Conservation (phyloP, 1,284 basidiomycete genomes). For the Malassezia globosa region DNA sequence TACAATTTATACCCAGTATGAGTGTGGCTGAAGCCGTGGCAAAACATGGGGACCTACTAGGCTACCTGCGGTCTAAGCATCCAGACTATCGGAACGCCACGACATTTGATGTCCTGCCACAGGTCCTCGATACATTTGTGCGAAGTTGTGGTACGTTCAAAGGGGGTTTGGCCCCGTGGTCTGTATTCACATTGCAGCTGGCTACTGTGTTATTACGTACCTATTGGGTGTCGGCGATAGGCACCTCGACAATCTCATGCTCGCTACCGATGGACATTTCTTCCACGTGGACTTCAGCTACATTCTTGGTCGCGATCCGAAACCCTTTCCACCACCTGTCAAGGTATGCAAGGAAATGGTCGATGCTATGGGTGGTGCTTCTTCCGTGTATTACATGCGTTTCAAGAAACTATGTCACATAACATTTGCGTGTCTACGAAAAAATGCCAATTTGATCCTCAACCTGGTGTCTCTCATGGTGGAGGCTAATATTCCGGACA, state of each 20-base stretch:
- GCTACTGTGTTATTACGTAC: slow-evolving; percentile 96
- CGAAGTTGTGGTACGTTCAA: slow-evolving; percentile 85
- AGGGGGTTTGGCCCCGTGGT: background rate
- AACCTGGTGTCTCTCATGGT: slow-evolving; percentile 95
- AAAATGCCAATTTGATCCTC: slow-evolving; percentile 86
- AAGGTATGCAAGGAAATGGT: slow-evolving; percentile 99
- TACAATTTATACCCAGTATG: slow-evolving; percentile 87
- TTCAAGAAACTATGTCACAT: slow-evolving; percentile 96
- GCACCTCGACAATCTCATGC: slow-evolving; percentile 86
- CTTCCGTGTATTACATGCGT: slow-evolving; percentile 67
- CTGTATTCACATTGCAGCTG: slow-evolving; percentile 55
- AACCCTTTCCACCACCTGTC: slow-evolving; percentile 92
- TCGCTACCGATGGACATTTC: slow-evolving; percentile 73
- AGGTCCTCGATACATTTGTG: slow-evolving; percentile 89
- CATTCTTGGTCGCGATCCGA: slow-evolving; percentile 92
- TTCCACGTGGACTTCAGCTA: slow-evolving; percentile 88
- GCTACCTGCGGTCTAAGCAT: slow-evolving; percentile 71
- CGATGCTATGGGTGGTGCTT: slow-evolving; percentile 83
- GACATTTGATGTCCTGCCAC: slow-evolving; percentile 79
- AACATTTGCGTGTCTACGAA: slow-evolving; percentile 84
- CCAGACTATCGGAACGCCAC: slow-evolving; percentile 84
- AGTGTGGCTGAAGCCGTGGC: slow-evolving; percentile 84
- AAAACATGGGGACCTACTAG: slow-evolving; percentile 64
- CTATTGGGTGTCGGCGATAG: slow-evolving; percentile 92
- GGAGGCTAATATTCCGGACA: slow-evolving; percentile 94